phyloP scores from a whole-genome alignment of 495 filamentous ascomycete species.

The Pyrenula aspistea region DNA sequence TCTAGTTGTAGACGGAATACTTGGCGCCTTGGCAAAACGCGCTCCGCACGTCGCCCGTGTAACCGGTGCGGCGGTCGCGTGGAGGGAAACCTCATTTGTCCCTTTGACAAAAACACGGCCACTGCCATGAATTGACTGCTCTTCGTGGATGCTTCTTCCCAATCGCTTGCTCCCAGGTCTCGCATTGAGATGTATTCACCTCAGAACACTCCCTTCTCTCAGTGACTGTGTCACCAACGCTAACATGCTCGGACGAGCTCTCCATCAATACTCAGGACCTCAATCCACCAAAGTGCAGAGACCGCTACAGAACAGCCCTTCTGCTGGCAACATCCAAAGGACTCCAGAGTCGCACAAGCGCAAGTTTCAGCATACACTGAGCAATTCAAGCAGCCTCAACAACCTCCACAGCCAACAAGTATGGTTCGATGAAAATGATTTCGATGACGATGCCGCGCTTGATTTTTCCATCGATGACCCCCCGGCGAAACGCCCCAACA shows the following conservation, averaged over 20 bases:
- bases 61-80: neutral
- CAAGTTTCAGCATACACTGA: neutral
- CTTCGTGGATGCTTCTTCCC: neutral
- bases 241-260: neutral
- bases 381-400: neutral
- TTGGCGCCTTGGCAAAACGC: neutral
- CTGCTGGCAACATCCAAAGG: neutral
- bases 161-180: neutral
- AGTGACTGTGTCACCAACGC: neutral
- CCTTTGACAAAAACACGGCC: neutral
- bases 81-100: neutral
- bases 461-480: slow-evolving; percentile 19
- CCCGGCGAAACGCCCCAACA: neutral
- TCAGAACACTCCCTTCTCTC: neutral
- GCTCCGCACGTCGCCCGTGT: neutral
- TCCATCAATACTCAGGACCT: neutral
- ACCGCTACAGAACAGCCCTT: neutral
- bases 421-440: slow-evolving; percentile 44
- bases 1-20: neutral
- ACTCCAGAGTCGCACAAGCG: neutral
- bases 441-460: slow-evolving; percentile 38
- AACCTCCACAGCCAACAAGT: slow-evolving; percentile 11
- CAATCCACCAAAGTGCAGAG: neutral
- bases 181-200: neutral
- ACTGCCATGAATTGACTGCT: neutral